Conservation (phyloP, 805 yeast species). For the Candida germanica region DNA sequence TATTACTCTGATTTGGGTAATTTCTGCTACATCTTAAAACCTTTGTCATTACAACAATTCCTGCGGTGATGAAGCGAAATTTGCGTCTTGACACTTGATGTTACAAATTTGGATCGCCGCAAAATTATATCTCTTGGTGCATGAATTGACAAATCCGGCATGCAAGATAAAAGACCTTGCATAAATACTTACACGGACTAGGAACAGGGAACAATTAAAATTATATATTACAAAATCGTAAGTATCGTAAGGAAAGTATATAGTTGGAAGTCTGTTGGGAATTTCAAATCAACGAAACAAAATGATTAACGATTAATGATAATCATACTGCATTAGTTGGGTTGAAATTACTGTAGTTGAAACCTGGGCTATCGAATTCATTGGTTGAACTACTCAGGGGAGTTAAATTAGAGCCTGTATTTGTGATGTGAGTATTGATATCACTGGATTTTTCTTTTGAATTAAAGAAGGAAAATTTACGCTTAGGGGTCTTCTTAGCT, state of each 20-base stretch:
- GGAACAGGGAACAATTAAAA: no score
- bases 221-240: constrained; percentile 9
- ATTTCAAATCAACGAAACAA: no score
- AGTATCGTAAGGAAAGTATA: constrained; percentile 8
- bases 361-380: constrained; percentile 13
- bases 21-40: no score
- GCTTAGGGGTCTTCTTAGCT: constrained; percentile 3
- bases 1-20: no score
- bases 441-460: constrained; percentile 9
- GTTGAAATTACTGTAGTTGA: constrained; percentile 12
- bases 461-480: constrained; percentile 11
- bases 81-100: no score
- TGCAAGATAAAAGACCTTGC: no score
- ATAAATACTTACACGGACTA: no score
- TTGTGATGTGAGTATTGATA: constrained; percentile 7
- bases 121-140: no score
- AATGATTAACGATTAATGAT: not conserved
- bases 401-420: constrained; percentile 11
- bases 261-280: constrained; percentile 7
- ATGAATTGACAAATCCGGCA: no score
- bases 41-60: no score
- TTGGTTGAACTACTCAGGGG: constrained; percentile 9
- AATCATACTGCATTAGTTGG: constrained; percentile 6
- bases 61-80: no score
- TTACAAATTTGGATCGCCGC: no score